Evolutionary conservation across 768 basidiomycete genomes (phyloP).

Genomic region (Leccinellum albellum): DNA sequence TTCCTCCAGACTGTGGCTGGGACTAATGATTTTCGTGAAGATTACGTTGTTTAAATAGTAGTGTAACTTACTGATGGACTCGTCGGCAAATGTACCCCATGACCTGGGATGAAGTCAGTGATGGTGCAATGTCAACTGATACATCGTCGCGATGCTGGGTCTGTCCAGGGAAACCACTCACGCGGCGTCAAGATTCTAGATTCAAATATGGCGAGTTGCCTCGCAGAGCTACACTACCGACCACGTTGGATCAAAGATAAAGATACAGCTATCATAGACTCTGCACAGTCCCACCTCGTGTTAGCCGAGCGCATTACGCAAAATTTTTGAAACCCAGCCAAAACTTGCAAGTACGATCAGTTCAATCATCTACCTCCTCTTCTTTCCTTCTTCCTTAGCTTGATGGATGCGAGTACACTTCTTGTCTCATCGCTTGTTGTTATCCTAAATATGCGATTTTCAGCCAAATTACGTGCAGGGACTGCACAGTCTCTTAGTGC

Average conservation of each 20-base stretch:
- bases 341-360: conserved; percentile 37
- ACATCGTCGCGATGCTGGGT: background rate
- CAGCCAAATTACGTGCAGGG: conserved; percentile 74
- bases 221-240: background rate
- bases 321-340: conserved; percentile 52
- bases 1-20: background rate
- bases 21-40: background rate
- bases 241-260: background rate
- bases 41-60: background rate
- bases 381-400: conserved; percentile 24
- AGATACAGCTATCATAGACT: too few relatives aligned
- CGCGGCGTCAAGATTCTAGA: background rate
- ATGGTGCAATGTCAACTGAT: background rate
- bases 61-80: background rate
- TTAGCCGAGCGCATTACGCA: background rate
- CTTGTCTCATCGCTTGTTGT: background rate
- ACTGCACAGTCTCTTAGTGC: conserved; percentile 80
- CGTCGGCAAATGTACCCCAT: background rate
- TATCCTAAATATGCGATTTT: conserved; percentile 4
- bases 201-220: background rate
- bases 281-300: too few relatives aligned
- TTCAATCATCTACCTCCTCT: conserved; percentile 25
- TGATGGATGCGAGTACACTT: conserved; percentile 30
- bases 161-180: conserved; percentile 2
- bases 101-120: background rate